Conservation (phyloP, 1,139 yeast genomes). For the Pichia inconspicua region DNA sequence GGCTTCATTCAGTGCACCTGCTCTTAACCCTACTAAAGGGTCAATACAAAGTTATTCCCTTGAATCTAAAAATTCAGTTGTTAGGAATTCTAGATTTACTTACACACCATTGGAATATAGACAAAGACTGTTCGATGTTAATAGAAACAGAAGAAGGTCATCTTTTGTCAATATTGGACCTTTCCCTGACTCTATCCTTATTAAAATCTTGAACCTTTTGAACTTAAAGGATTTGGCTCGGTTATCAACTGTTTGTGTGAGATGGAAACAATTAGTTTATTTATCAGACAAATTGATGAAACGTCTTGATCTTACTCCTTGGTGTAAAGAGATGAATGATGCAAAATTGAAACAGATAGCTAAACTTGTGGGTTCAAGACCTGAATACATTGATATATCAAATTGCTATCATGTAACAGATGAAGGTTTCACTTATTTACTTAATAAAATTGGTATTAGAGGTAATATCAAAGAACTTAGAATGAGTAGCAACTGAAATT, state of each 20-base stretch:
- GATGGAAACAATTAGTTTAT: constrained; percentile 63
- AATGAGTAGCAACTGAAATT: constrained; percentile 71
- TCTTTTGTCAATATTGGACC: constrained; percentile 50
- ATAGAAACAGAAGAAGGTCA: constrained; percentile 43
- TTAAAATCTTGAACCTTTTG: constrained; percentile 45
- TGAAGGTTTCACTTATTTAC: constrained; percentile 62
- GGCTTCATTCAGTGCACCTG: constrained; percentile 19
- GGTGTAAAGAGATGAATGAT: constrained; percentile 56
- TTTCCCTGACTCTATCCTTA: constrained; percentile 49
- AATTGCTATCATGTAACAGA: constrained; percentile 73
- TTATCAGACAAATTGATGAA: constrained; percentile 46
- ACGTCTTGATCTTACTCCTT: constrained; percentile 47
- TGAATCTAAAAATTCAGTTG: not conserved
- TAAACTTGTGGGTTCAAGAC: constrained; percentile 64
- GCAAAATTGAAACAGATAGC: constrained; percentile 49
- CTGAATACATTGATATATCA: constrained; percentile 52
- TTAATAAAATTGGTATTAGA: constrained; percentile 60
- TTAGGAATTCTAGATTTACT: constrained; percentile 28
- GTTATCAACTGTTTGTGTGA: constrained; percentile 45
- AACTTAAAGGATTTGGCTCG: constrained; percentile 52
- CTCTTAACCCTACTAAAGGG: constrained; percentile 21
- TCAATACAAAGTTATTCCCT: constrained; percentile 20
- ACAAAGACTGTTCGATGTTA: constrained; percentile 33
- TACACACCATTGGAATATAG: constrained; percentile 50
- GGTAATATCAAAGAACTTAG: constrained; percentile 48